Evolutionary conservation across 768 basidiomycete species (phyloP), one percentile per base, ranked within the genome.

Genomic region (Kwoniella botswanensis): DNA sequence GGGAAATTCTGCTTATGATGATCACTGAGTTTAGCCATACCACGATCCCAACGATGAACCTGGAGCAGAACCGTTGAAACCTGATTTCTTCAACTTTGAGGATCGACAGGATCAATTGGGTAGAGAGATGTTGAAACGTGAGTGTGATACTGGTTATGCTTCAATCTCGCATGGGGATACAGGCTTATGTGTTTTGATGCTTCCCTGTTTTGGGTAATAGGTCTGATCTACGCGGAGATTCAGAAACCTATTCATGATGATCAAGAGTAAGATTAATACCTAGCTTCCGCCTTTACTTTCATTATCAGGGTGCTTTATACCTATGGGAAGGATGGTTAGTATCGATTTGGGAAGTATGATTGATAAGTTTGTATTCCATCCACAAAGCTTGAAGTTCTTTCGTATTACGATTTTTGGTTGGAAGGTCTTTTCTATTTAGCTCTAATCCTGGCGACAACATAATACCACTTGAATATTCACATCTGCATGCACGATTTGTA

Each of bases 1-100:
- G 21, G 6, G 44, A 12, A 18, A 18, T 46, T 12, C 44, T 46
- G 44, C 57, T 65, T 44, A 18, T 54, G 22, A 22, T 66, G 43
- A 86, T 81, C 6, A 50, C 15, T 18, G 4, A 6, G 15, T 18
- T 50, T 71, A 92, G 91, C 89, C 92, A 0, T 94, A 94, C 76
- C 93, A 95, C 72, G 94, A 96, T 78, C 88, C 91, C 6, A 88
- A 89, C 13, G 94, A 98, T 79, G 94, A 97, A 80, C 94, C 95
- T 0, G 88, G 88, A 1, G 93, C 94, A 2, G 76, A 75, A 35
- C 79, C 82, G 2, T 76, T 86, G 29, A 80, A 80, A 18, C 74
- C 82, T 13, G 83, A 84, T 52, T 86, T 85, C 73, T 85, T 86
- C 79, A 72, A 83, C 67, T 85, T 85, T 71, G 82, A 84, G 63